A percentile compares a stretch with the other conserved stretches of the same genome.
Evolutionary conservation across 768 basidiomycete genomes (phyloP).

Genomic region (Hygrocybe punicea): DNA sequence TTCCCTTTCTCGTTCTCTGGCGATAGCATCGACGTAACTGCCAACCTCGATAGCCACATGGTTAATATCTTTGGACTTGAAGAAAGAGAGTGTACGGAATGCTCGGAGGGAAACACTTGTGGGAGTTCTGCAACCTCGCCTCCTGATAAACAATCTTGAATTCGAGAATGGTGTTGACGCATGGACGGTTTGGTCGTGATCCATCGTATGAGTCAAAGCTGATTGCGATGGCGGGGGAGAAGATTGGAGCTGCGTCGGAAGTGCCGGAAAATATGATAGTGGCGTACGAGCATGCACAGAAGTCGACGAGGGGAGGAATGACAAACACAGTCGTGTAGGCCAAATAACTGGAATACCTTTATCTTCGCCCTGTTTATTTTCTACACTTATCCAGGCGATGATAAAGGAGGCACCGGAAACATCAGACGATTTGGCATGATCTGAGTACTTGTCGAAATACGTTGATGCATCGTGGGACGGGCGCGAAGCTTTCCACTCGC

Average conservation of each 20-base stretch:
- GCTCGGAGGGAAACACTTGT: constrained; percentile 34
- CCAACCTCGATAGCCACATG: constrained; percentile 59
- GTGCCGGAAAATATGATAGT: constrained; percentile 57
- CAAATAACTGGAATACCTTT: constrained; percentile 75
- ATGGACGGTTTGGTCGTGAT: background rate
- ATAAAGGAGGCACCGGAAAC: constrained; percentile 40
- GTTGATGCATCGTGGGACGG: background rate
- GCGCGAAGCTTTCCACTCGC: constrained; percentile 41
- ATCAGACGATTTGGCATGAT: constrained; percentile 6
- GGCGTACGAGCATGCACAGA: constrained; percentile 38
- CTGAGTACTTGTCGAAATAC: constrained; percentile 4
- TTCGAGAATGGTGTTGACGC: background rate
- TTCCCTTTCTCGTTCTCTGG: constrained; percentile 73
- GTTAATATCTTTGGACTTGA: constrained; percentile 48
- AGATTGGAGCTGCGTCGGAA: constrained; percentile 60
- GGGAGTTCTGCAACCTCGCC: constrained; percentile 29
- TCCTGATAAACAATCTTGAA: background rate
- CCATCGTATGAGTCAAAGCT: background rate
- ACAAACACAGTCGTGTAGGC: constrained; percentile 57
- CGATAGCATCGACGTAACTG: constrained; percentile 70
- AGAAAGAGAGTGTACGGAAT: constrained; percentile 52
- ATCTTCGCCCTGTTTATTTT: constrained; percentile 77
- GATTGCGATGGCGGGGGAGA: constrained; percentile 34
- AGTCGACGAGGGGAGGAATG: constrained; percentile 35
- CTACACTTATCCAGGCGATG: constrained; percentile 70